A percentile compares a stretch with the other conserved stretches of the same genome.
These are phyloP conservation scores for Antitrichia curtipendula DNA, from an alignment of 225 moss, liverwort and hornwort species.

Conservation along the genomic window DNA sequence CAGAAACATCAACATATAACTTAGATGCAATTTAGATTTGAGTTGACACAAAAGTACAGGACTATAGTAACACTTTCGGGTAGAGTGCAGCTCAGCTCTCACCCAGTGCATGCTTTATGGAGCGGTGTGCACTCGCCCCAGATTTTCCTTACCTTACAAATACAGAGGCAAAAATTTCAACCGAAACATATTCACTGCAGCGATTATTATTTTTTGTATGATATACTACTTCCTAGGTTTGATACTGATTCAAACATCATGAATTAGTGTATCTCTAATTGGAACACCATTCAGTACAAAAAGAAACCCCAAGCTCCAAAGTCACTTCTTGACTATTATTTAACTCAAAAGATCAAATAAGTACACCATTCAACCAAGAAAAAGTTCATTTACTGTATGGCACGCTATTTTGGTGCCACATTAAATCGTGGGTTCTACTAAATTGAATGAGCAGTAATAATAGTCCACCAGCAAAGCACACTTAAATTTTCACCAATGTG, in stretches of 20 bases:
- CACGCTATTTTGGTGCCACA: neutral
- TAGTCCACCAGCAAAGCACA: neutral
- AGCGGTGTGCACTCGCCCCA: neutral
- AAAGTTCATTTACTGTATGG: neutral
- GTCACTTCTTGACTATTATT: neutral
- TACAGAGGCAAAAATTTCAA: neutral
- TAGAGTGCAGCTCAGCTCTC: neutral
- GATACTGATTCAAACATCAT: neutral
- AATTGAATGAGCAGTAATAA: neutral
- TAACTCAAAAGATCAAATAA: neutral
- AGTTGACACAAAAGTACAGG: neutral
- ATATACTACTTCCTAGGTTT: neutral
- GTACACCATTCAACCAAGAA: neutral
- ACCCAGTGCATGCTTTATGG: neutral
- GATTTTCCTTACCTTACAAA: neutral
- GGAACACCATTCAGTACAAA: neutral
- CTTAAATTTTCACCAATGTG: neutral
- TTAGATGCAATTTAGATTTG: neutral
- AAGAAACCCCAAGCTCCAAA: neutral
- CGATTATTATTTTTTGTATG: neutral
- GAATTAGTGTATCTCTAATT: too few species aligned
- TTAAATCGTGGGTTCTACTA: neutral
- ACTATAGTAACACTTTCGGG: neutral
- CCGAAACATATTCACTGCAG: neutral
- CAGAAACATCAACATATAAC: neutral